Conservation (phyloP, 495 filamentous ascomycete genomes). For the Neurospora intermedia region DNA sequence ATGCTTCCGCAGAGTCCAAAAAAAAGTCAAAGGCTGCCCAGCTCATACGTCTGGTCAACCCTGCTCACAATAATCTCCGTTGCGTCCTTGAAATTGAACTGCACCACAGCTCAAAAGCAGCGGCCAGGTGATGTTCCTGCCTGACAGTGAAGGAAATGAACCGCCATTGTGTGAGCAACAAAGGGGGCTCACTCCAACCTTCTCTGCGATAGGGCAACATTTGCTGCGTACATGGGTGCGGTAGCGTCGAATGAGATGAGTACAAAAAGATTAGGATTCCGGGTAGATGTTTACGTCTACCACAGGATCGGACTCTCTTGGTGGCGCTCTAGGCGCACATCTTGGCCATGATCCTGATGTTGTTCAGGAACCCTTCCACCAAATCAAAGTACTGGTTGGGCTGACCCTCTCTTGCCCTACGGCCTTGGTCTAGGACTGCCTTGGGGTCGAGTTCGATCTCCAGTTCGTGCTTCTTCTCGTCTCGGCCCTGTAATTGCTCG, state of each 20-base stretch:
- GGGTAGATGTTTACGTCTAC: no score
- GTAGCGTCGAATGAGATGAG: neutral
- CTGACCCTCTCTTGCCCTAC: constrained; percentile 43
- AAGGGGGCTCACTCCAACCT: neutral
- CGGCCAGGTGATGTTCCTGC: neutral
- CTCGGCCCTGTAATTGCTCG: constrained; percentile 20
- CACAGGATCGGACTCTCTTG: no score
- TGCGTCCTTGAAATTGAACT: neutral
- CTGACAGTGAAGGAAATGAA: neutral
- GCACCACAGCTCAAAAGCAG: neutral
- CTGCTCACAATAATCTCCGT: neutral
- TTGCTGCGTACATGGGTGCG: neutral
- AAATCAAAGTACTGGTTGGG: constrained; percentile 62
- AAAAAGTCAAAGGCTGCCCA: neutral
- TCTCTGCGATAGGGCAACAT: neutral
- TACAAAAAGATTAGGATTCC: no score
- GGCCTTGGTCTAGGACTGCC: constrained; percentile 59
- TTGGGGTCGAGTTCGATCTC: constrained; percentile 70
- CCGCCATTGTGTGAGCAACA: neutral
- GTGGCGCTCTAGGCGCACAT: neutral
- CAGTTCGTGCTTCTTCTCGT: constrained; percentile 72
- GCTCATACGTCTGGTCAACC: neutral
- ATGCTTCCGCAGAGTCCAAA: neutral
- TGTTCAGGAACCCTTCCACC: constrained; percentile 75
- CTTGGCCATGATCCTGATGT: constrained; percentile 57